Evolutionary conservation across 768 basidiomycete species (phyloP), one percentile per base, ranked within the genome.

Genomic region (Podaxis sp.): DNA sequence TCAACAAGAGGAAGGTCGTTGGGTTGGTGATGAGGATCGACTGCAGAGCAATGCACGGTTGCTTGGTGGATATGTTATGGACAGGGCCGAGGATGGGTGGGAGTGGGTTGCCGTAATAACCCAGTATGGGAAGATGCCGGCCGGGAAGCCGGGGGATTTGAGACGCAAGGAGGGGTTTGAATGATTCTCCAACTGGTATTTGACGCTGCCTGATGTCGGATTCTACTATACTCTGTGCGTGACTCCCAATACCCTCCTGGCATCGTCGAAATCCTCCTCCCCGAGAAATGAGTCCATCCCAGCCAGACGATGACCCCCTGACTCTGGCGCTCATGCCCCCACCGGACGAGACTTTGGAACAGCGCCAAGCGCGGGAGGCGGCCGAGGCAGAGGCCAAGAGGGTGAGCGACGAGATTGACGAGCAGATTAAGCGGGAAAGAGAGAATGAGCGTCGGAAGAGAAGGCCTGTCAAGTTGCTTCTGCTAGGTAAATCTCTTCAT

Each of bases 391-490:
- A 87, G 62, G 91, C 89, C 0, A 81, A 83, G 68, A 76, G 80
- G 65, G 76, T 89, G 48, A 84, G 87, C 73, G 88, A 92, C 48
- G 82, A 85, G 64, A 93, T 93, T 63, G 92, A 93, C 78, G 89
- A 89, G 59, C 82, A 85, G 72, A 76, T 93, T 48, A 82, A 83
- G 55, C 79, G 77, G 58, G 91, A 92, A 71, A 81, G 76, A 65
- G 80, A 81, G 13, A 79, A 76, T 0, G 74, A 85, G 61, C 87
- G 78, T 76, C 86, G 82, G 75, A 86, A 82, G 72, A 87, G 83
- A 74, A 82, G 81, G 66, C 86, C 90, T 0, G 85, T 92, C 65
- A 92, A 90, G 70, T 77, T 93, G 36, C 76, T 93, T 61, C 79
- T 93, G 51, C 81, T 93, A 4, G 90, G 90, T 76, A 64, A 66